A percentile compares a stretch with the other conserved stretches of the same genome.
phyloP scores from a whole-genome alignment of 75 land plant genomes.

The Cryptomeria japonica region DNA sequence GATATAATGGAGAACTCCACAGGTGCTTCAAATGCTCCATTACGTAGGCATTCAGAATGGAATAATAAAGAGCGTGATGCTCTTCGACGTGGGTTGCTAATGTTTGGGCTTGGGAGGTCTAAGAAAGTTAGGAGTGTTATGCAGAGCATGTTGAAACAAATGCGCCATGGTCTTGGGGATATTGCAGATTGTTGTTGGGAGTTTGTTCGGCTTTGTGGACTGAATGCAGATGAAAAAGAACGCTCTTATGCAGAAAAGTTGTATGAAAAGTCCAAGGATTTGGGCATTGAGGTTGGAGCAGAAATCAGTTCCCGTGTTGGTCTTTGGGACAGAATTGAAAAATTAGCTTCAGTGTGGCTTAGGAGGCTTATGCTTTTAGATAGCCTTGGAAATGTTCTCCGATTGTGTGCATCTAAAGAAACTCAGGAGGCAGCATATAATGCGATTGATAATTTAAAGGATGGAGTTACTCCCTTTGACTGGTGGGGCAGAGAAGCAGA shows the following conservation, averaged over 20 bases:
- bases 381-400: constrained; percentile 35
- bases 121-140: constrained; percentile 39
- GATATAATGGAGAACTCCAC: constrained; percentile 17
- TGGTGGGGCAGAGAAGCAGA: constrained; percentile 42
- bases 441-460: constrained; percentile 34
- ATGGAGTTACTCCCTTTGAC: constrained; percentile 32
- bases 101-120: constrained; percentile 46
- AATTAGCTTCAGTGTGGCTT: constrained; percentile 36
- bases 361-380: constrained; percentile 37
- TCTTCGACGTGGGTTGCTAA: constrained; percentile 37
- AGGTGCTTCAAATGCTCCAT: constrained; percentile 26
- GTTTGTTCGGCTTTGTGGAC: constrained; percentile 35
- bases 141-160: constrained; percentile 29
- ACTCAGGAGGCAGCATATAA: constrained; percentile 37
- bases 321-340: constrained; percentile 33
- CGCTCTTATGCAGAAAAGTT: constrained; percentile 30
- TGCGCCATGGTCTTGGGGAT: constrained; percentile 44
- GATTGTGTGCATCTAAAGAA: constrained; percentile 37
- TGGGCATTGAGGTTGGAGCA: constrained; percentile 41
- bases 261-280: constrained; percentile 28
- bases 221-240: constrained; percentile 29
- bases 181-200: constrained; percentile 48
- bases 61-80: constrained; percentile 37
- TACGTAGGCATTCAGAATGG: constrained; percentile 36
- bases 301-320: constrained; percentile 37